Evolutionary conservation across 768 basidiomycete genomes (phyloP).

Genomic region (Termitomyces sp.): DNA sequence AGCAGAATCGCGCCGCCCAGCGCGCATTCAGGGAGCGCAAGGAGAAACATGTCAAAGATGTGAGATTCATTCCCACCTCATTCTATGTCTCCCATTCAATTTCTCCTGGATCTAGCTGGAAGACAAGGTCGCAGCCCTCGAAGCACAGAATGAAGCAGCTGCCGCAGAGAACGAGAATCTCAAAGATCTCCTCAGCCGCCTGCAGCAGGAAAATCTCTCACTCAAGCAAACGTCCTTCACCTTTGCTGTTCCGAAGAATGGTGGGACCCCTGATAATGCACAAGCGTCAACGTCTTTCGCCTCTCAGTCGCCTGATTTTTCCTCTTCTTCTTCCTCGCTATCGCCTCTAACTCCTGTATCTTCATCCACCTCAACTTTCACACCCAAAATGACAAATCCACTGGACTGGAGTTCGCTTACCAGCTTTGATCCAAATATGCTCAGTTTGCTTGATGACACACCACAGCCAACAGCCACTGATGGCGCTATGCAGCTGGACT

Average conservation of each 20-base stretch:
- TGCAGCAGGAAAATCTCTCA: constrained; percentile 82
- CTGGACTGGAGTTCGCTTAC: constrained; percentile 65
- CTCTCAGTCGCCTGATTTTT: constrained; percentile 23
- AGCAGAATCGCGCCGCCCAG: constrained; percentile 96
- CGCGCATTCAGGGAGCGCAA: constrained; percentile 96
- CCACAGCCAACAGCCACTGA: constrained; percentile 49
- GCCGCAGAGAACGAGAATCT: constrained; percentile 83
- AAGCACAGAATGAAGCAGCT: constrained; percentile 71
- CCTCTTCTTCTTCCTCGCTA: constrained; percentile 13
- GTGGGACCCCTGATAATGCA: constrained; percentile 12
- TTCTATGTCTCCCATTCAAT: not conserved
- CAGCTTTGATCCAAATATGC: constrained; percentile 63
- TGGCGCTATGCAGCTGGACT: constrained; percentile 56
- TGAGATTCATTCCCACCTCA: constrained; percentile 35
- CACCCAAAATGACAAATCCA: constrained; percentile 34
- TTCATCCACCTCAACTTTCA: constrained; percentile 21
- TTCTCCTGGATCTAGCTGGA: constrained; percentile 55
- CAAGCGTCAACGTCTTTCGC: constrained; percentile 19
- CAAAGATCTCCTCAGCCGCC: constrained; percentile 73
- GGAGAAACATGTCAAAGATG: constrained; percentile 96
- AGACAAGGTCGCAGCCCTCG: constrained; percentile 83
- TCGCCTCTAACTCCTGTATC: constrained; percentile 13
- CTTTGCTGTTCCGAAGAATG: constrained; percentile 59
- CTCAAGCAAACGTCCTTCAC: constrained; percentile 83
- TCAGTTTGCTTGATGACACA: constrained; percentile 58